Percentiles rank a stretch among this genome's conserved stretches.
These are phyloP conservation scores for Tuber umbilicatum DNA, from an alignment of 495 filamentous ascomycete genomes.

Conservation along the genomic window DNA sequence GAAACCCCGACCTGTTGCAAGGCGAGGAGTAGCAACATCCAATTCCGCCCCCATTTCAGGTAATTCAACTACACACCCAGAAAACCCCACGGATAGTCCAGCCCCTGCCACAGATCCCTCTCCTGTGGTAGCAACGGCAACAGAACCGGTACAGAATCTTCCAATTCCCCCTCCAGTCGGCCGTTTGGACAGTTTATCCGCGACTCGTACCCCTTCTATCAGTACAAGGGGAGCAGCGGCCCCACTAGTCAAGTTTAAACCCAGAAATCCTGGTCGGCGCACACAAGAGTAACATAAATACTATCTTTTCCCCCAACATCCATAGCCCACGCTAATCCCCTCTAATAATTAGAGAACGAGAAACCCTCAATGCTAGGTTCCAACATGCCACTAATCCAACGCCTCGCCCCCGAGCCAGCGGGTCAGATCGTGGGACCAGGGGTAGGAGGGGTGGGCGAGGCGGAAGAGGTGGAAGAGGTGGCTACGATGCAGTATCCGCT, in stretches of 20 bases:
- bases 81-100: neutral
- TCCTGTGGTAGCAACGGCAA: neutral
- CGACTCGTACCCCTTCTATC: conserved; percentile 6
- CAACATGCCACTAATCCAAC: conserved; percentile 10
- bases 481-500: conserved; percentile 8
- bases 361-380: conserved; percentile 36
- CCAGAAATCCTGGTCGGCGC: conserved; percentile 22
- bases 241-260: conserved; percentile 37
- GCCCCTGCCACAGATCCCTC: neutral
- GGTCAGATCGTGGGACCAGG: conserved; percentile 8
- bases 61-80: conserved; percentile 8
- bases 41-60: conserved; percentile 5
- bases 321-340: neutral
- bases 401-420: conserved; percentile 9
- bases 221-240: conserved; percentile 13
- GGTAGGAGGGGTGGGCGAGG: conserved; percentile 29
- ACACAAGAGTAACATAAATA: conserved; percentile 21
- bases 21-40: conserved; percentile 25
- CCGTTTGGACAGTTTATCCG: conserved; percentile 34
- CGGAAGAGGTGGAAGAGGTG: conserved; percentile 17
- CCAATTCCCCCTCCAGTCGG: conserved; percentile 39
- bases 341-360: conserved; percentile 31
- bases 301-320: neutral
- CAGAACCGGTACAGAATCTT: conserved; percentile 11
- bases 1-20: conserved; percentile 33